phyloP scores from a whole-genome alignment of 2,329 filamentous ascomycete genomes.

The Aspergillus fumigatiaffinis region DNA sequence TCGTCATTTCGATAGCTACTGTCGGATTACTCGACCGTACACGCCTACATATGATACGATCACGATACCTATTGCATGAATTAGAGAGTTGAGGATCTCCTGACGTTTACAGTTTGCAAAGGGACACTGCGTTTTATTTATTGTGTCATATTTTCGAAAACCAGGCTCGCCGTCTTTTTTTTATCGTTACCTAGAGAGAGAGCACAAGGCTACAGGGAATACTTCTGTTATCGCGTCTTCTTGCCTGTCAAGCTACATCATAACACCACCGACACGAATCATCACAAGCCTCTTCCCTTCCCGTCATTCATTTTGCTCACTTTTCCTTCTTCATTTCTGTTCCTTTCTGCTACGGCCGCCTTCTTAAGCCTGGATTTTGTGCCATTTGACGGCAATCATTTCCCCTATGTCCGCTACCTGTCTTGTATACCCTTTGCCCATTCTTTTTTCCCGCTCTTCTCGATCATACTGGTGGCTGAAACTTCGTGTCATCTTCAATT shows the following conservation, averaged over 20 bases:
- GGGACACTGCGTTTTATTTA: slow-evolving; percentile 15
- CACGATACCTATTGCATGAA: slow-evolving; percentile 44
- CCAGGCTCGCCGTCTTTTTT: slow-evolving; percentile 2
- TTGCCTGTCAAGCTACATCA: not conserved
- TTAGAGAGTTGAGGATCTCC: slow-evolving; percentile 38
- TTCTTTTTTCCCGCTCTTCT: slow-evolving; percentile 9
- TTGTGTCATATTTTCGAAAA: slow-evolving; percentile 9
- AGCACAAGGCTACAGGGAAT: not conserved
- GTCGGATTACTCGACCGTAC: slow-evolving; percentile 25
- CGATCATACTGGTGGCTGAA: slow-evolving; percentile 7
- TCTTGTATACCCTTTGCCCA: slow-evolving; percentile 20
- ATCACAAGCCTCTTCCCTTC: slow-evolving; percentile 13
- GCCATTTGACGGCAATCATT: not conserved
- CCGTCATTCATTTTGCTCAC: slow-evolving; percentile 7
- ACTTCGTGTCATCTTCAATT: slow-evolving; percentile 7
- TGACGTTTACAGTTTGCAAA: slow-evolving; percentile 38
- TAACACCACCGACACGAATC: slow-evolving; percentile 1
- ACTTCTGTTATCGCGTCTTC: not conserved
- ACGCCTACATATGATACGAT: slow-evolving; percentile 40
- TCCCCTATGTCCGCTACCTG: slow-evolving; percentile 9
- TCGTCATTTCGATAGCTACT: slow-evolving; percentile 9
- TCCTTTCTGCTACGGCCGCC: slow-evolving; percentile 1
- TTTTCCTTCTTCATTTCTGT: slow-evolving; percentile 4
- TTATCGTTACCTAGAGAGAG: slow-evolving; percentile 4
- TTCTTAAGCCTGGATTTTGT: slow-evolving; percentile 1